Evolutionary conservation across 306 rosid genomes (phyloP), one percentile per base, ranked within the genome.

Genomic region (Lathyrus sativus): DNA sequence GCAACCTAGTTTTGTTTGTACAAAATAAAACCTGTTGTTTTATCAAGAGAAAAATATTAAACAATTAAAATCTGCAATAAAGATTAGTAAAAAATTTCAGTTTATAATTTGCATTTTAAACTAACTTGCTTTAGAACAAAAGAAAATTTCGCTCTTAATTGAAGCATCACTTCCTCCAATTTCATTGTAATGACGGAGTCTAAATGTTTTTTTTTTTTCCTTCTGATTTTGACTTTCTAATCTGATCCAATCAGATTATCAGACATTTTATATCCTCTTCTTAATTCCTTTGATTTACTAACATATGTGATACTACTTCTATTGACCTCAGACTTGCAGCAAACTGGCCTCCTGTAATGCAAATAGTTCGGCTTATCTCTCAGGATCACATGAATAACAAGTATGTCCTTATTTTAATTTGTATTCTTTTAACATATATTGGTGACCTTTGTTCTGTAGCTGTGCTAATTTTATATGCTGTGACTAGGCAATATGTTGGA

Each of bases 311-410:
- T 65, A 17, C 67, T 59, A 61, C 39, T 83, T 78, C 44, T 65
- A 6, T 76, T 62, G 66, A 71, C 77, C 74, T 58, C 92, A 90
- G 99, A 78, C 96, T 90, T 79, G 99, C 99, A n/a, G 96, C 96
- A 68, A 90, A 93, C 82, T 93, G 96, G 99, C 99, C 97, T 10
- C 63, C 72, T 2, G 89, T 84, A 11, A 93, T 93, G 99, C 97
- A 82, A 81, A 93, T 93, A 38, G 96, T 85, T 65, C 90, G 92
- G 79, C 97, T 93, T 57, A 88, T 93, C 82, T 93, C 99, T 68
- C 95, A 90, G 68, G 97, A 90, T 78, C 96, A 93, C 88, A 90
- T 93, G 99, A 90, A 90, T 80, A 88, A 93, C 84, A 87, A 88
- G 99, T 93, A 81, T 60, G 24, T 75, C 37, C 31, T 48, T 54